A percentile compares a stretch with the other conserved stretches of the same genome.
Evolutionary conservation across 1,139 yeast genomes (phyloP).

Genomic region (Pneumocystis carinii): DNA sequence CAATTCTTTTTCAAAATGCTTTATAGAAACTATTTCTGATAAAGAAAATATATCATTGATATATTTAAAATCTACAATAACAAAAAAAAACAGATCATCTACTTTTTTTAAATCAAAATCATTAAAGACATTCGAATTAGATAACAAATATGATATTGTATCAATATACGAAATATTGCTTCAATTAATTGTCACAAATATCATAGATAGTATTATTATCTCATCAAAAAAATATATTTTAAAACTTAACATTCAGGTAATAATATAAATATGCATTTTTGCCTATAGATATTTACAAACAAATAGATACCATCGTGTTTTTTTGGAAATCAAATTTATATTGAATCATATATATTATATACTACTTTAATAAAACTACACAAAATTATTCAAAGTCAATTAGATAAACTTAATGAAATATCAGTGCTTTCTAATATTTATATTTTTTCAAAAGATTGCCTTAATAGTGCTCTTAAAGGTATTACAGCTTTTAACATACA

Average conservation of each 20-base stretch:
- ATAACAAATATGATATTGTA: not conserved
- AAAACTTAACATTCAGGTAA: not conserved
- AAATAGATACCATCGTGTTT: conserved; percentile 13
- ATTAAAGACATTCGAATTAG: not conserved
- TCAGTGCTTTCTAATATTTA: conserved; percentile 14
- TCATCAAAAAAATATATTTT: not conserved
- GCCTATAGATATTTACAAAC: not conserved
- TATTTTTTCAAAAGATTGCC: conserved; percentile 11
- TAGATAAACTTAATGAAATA: conserved; percentile 9
- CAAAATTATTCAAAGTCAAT: conserved; percentile 11
- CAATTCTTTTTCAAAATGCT: not conserved
- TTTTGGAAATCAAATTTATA: conserved; percentile 14
- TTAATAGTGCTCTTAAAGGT: conserved; percentile 15
- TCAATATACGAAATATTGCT: not conserved
- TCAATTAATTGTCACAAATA: not conserved
- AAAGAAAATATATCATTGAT: not conserved
- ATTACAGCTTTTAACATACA: conserved; percentile 4
- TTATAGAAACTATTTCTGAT: not conserved
- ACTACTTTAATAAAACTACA: conserved; percentile 12
- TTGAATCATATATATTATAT: conserved; percentile 14
- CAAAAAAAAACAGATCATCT: not conserved
- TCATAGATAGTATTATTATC: not conserved
- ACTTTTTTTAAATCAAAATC: not conserved
- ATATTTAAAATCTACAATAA: not conserved
- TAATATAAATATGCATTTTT: not conserved